Evolutionary conservation across 2,329 filamentous ascomycete species (phyloP), one percentile per base, ranked within the genome.

Genomic region (Trichoderma sp.): DNA sequence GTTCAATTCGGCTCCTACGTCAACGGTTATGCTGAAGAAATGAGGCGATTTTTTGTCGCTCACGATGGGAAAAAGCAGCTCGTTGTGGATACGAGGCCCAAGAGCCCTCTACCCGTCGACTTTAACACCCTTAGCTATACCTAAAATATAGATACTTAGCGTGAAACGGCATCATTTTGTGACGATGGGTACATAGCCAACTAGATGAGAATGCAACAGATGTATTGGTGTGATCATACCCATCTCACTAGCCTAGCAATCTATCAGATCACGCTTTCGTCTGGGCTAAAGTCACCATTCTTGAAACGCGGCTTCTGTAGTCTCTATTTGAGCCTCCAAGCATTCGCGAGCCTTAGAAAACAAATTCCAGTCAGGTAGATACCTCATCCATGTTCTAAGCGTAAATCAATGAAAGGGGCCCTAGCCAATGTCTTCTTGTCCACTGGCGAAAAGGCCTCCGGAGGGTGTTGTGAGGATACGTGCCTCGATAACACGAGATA

Each of bases 1-100:
- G 73, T 73, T 8, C 73, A 72, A 19, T 60, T 72, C 25, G 68
- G 64, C 67, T 70, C 70, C 58, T 71, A 70, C 54, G 48, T 70
- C 19, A 69, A 69, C n/a, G 68, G 59, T 22, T 60, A 64, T 25
- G 53, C 69, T 29, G 69, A 71, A 42, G 58, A 68, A 17, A 35
- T 71, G 48, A 67, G 68, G 6, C 10, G 37, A 7, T 32, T 67
- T 19, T 71, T 71, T 9, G 71, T 71, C 13, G 15, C 32, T 4
- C 69, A 72, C 15, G 57, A 69, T 37, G 63, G 53, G 2, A n/a
- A 50, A 7, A 27, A 39, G 22, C 0, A 66, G 22, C 35, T 66
- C 10, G 13, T 58, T 6, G 50, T 53, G 5, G 4, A 32, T 12
- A 53, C 50, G 1, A 25, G 50, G 2, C 13, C 2, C 4, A 0